Conservation (phyloP, 768 basidiomycete genomes). For the Mycena latifolia region DNA sequence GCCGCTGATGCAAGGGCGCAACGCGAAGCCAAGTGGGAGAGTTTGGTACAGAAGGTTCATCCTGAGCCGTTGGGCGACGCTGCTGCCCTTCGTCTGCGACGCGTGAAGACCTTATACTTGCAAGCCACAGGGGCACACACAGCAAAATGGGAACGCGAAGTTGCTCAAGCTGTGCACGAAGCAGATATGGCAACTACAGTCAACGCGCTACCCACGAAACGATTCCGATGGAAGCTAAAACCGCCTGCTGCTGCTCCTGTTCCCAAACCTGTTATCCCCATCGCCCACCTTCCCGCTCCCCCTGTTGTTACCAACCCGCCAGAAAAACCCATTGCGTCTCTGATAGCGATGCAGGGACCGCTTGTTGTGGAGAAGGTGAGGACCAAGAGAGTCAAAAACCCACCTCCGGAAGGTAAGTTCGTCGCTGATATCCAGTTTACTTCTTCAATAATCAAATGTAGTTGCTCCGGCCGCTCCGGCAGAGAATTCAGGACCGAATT, state of each 20-base stretch:
- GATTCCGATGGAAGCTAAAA: slow-evolving; percentile 8
- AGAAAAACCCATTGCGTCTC: slow-evolving; percentile 63
- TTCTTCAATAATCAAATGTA: neutral
- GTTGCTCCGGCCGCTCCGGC: slow-evolving; percentile 38
- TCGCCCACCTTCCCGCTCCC: slow-evolving; percentile 46
- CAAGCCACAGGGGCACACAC: slow-evolving; percentile 65
- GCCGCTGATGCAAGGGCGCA: slow-evolving; percentile 70
- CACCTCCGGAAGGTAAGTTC: slow-evolving; percentile 42
- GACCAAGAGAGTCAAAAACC: slow-evolving; percentile 44
- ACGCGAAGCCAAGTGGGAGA: slow-evolving; percentile 77
- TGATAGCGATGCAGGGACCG: slow-evolving; percentile 67
- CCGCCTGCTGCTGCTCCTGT: slow-evolving; percentile 5
- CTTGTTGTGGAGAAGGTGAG: slow-evolving; percentile 45
- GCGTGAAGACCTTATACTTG: slow-evolving; percentile 68
- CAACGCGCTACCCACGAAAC: slow-evolving; percentile 8
- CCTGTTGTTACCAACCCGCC: slow-evolving; percentile 57
- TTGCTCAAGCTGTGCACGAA: slow-evolving; percentile 67
- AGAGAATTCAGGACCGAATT: slow-evolving; percentile 38
- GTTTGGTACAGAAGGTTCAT: slow-evolving; percentile 66
- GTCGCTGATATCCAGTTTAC: neutral
- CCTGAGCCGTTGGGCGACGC: slow-evolving; percentile 63
- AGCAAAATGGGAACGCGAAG: slow-evolving; percentile 74
- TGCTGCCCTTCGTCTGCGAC: slow-evolving; percentile 62
- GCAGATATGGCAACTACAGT: slow-evolving; percentile 54
- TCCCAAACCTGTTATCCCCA: slow-evolving; percentile 34